Conservation (phyloP, 2,329 filamentous ascomycete genomes). For the Monosporascus sp. region DNA sequence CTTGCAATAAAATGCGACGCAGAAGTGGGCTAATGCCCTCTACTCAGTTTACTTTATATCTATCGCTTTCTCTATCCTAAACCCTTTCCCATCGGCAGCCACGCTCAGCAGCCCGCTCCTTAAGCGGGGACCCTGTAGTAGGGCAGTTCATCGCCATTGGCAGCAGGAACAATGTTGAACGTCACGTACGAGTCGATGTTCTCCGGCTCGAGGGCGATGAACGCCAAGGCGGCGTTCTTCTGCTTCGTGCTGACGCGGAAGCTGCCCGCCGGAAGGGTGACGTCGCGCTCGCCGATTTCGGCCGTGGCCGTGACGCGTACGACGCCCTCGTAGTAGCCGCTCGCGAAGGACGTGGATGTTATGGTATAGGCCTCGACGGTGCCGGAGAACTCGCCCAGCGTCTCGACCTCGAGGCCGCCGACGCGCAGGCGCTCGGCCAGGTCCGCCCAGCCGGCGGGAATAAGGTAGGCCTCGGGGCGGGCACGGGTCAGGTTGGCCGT, state of each 20-base stretch:
- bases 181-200: constrained; percentile 22
- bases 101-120: too few species aligned
- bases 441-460: constrained; percentile 18
- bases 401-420: constrained; percentile 17
- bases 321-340: constrained; percentile 19
- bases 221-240: constrained; percentile 22
- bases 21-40: too few species aligned
- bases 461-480: constrained; percentile 21
- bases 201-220: constrained; percentile 22
- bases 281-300: constrained; percentile 5
- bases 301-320: constrained; percentile 20
- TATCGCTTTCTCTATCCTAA: too few species aligned
- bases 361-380: constrained; percentile 16
- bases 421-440: constrained; percentile 16
- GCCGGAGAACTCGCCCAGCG: constrained; percentile 16
- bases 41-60: too few species aligned
- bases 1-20: too few species aligned
- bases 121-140: constrained; percentile 14
- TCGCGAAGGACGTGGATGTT: constrained; percentile 9
- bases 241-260: constrained; percentile 18
- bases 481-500: constrained; percentile 16
- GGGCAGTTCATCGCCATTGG: constrained; percentile 19
- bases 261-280: constrained; percentile 17
- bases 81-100: too few species aligned
- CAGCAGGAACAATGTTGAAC: constrained; percentile 21